Conservation (phyloP, 2,329 filamentous ascomycete genomes). For the Westerdykella sp. region DNA sequence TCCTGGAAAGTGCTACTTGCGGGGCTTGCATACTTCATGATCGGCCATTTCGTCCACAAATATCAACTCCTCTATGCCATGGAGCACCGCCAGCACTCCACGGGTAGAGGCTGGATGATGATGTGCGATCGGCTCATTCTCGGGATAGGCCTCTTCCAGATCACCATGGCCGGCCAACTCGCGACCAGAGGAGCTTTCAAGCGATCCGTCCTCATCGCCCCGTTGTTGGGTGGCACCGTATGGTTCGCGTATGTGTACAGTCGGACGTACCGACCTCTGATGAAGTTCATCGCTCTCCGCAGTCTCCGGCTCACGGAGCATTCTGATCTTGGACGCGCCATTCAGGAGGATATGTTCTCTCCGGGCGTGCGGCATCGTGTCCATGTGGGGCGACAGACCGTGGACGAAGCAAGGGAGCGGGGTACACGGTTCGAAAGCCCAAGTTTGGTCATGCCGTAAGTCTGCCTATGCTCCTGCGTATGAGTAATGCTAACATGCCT, state of each 20-base stretch:
- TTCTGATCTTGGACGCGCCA: constrained; percentile 43
- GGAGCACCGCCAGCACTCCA: constrained; percentile 93
- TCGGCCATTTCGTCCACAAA: constrained; percentile 88
- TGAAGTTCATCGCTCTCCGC: constrained; percentile 83
- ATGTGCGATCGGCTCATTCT: constrained; percentile 88
- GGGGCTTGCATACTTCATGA: constrained; percentile 73
- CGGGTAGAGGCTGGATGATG: constrained; percentile 91
- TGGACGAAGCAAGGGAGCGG: constrained; percentile 67
- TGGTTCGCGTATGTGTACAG: constrained; percentile 86
- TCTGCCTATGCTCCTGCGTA: constrained; percentile 16
- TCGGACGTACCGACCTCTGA: constrained; percentile 77
- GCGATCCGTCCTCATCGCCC: constrained; percentile 65
- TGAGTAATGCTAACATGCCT: constrained; percentile 6
- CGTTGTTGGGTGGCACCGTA: constrained; percentile 70
- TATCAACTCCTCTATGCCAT: constrained; percentile 97
- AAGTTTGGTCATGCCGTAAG: constrained; percentile 62
- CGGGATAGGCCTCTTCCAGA: constrained; percentile 80
- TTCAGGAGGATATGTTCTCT: constrained; percentile 36
- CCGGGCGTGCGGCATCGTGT: background rate
- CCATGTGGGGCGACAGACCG: constrained; percentile 47
- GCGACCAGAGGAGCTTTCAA: constrained; percentile 68
- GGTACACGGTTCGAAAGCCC: constrained; percentile 70
- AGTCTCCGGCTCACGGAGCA: constrained; percentile 65
- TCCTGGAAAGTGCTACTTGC: constrained; percentile 78
- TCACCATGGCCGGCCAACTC: constrained; percentile 83